These are phyloP conservation scores for Taphrina pruni DNA, from an alignment of 1,139 yeast genomes.

Conservation along the genomic window DNA sequence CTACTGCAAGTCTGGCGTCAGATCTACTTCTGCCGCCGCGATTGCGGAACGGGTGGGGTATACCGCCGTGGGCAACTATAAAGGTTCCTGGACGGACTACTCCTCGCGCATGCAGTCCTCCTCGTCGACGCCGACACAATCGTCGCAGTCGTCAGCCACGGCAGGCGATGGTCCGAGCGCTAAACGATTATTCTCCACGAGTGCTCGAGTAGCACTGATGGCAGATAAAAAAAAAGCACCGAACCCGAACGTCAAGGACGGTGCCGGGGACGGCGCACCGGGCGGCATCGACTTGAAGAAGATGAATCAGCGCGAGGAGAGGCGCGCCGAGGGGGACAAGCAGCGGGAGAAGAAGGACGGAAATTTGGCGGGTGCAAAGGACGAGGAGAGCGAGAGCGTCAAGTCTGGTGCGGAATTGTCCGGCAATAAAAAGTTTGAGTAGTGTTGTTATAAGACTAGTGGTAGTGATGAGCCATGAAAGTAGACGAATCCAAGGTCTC, in stretches of 20 bases:
- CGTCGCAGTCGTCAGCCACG: neutral
- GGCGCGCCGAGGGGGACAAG: constrained; percentile 23
- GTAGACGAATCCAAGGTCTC: no score
- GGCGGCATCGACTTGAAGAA: constrained; percentile 36
- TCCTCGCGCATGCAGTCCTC: constrained; percentile 5
- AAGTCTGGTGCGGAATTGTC: constrained; percentile 31
- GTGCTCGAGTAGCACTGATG: neutral
- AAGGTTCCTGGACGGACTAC: constrained; percentile 91
- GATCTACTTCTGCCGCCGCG: constrained; percentile 90
- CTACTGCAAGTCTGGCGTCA: constrained; percentile 90
- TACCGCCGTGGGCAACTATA: constrained; percentile 60
- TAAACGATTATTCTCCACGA: constrained; percentile 4
- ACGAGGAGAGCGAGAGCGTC: constrained; percentile 39
- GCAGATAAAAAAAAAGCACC: neutral
- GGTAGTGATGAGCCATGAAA: neutral
- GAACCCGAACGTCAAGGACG: constrained; percentile 25
- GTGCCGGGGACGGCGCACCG: constrained; percentile 32
- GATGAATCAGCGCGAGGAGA: constrained; percentile 34
- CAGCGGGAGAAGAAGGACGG: constrained; percentile 8
- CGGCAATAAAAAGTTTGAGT: constrained; percentile 29
- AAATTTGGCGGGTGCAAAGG: neutral
- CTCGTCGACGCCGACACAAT: neutral
- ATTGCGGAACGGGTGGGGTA: constrained; percentile 91
- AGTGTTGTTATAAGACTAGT: neutral
- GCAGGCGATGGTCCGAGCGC: neutral